Base-by-base conservation (phyloP, 495 filamentous ascomycete species). In the Annulohypoxylon nitens region DNA sequence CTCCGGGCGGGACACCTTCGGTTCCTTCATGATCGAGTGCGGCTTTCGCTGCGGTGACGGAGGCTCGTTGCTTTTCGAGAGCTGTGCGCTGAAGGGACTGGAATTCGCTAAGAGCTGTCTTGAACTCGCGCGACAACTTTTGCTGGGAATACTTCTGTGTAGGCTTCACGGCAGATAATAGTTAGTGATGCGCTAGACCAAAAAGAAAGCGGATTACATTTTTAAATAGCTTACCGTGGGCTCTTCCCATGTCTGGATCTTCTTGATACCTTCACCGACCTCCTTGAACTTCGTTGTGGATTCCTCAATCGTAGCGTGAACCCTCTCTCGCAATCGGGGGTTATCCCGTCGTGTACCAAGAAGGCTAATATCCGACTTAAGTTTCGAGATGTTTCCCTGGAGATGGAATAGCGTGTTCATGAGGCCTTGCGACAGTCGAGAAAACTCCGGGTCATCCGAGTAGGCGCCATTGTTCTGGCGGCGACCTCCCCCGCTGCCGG, bases 401-500 rank as follows among this genome's bases (percentile, higher is more conserved):
- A 99, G 87, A 26, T 86, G 87, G 80, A 97, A 97, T 25, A 99
- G 86, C 80, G 94, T 90, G 76, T 93, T 90, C 75, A 91, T 95
- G 57, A 98, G 88, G 23, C 89, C 86, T 76, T 93, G 90, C 68
- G 94, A 93, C 70, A 97, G 87, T 18, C 86, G 86, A 71, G 91
- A 86, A 87, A 98, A 99, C 73, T 96, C 94, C 50, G 97, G 97
- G 78, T 97, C 95, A 83, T 99, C 96, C 70, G 91, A 85, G 81
- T 97, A 97, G 73, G 93, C 90, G 71, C 81, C 77, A 67, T 80
- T 76, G 68, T 80, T 81, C 2, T 78, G 78, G 64, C 80, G 80
- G 45, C 80, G 81, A 20, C 78, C 81, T 34, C 77, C 79, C 64
- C 79, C 78, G 48, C 67, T 63, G 70, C 84, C 84, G 64, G 94